Evolutionary conservation across 192 early-diverging fungal genomes (phyloP).

Genomic region (Coemansia sp.): DNA sequence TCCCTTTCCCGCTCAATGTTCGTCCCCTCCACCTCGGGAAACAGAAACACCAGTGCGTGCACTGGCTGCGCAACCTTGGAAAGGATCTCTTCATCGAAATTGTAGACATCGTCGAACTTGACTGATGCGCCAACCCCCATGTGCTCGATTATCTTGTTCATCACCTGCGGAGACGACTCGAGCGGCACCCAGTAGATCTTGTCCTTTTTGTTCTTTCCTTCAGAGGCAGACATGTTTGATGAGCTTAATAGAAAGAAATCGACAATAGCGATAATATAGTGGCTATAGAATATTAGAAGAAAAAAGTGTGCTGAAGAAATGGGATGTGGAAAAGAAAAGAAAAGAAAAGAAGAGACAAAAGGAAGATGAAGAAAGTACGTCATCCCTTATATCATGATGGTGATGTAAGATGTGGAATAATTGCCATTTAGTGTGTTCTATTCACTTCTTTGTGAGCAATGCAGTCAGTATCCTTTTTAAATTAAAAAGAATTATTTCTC

Average conservation of each 20-base stretch:
- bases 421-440: not conserved
- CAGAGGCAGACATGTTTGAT: not conserved
- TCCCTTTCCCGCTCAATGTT: slow-evolving; percentile 61
- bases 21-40: slow-evolving; percentile 70
- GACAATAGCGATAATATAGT: too few species aligned
- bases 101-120: slow-evolving; percentile 79
- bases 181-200: slow-evolving; percentile 76
- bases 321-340: not conserved
- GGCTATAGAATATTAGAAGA: not conserved
- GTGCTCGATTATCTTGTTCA: slow-evolving; percentile 63
- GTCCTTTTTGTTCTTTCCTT: slow-evolving; percentile 17
- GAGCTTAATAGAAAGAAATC: not conserved
- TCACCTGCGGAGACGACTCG: slow-evolving; percentile 85
- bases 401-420: not conserved
- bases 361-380: not conserved
- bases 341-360: not conserved
- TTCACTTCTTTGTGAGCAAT: too few species aligned
- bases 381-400: not conserved
- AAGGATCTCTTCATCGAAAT: slow-evolving; percentile 82
- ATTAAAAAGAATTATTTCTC: too few species aligned
- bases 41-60: slow-evolving; percentile 83
- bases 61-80: slow-evolving; percentile 80
- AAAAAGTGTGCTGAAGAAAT: not conserved
- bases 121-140: slow-evolving; percentile 65
- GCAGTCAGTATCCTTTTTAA: too few species aligned